Base-by-base conservation (phyloP, 331 rosid species). In the Malus hybrid region DNA sequence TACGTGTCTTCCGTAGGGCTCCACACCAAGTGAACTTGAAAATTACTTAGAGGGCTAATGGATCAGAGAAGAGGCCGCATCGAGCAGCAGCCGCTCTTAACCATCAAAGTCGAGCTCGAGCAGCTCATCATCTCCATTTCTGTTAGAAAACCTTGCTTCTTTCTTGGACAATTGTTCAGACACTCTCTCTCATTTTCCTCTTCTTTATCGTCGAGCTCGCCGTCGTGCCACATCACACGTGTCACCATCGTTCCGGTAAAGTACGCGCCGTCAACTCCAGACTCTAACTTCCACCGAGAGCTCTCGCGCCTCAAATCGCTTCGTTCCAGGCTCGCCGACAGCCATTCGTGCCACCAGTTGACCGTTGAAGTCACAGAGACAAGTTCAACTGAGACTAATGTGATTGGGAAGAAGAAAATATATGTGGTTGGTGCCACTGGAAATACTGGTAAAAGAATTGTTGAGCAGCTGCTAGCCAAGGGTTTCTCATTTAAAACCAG, bases 391-490 rank as follows among this genome's bases (percentile, higher is more conserved):
- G 84, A 64, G 19, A 82, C 78, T 33, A 84, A 77, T 70, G 75
- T 34, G 32, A 66, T 29, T 76, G 81, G 71, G 34, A 83, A 83
- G 86, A 93, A 78, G 86, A 93, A 88, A 73, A 75, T 91, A 10
- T 93, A 89, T 86, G 98, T 93, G 65, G 98, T 91, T 56, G 98
- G 98, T 18, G 97, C 98, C 12, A 86, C 96, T 24, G 98, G 98
- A 66, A 91, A 90, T 42, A 91, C 98, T 13, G 98, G 98, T 16
- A 91, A 85, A 71, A 87, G 94, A 80, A 84, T 93, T 22, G 96
- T 93, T n/a, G 91, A 93, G 80, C 97, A 91, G 90, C 83, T 93
- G 42, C 81, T 93, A 13, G 93, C 96, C 0, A 91, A 82, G 85
- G 98, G 98, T 72, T 91, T 88, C 74, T 63, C 82, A 57, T 97